Evolutionary conservation across 2,329 filamentous ascomycete genomes (phyloP).

Genomic region (Stachybotrys echinatus): DNA sequence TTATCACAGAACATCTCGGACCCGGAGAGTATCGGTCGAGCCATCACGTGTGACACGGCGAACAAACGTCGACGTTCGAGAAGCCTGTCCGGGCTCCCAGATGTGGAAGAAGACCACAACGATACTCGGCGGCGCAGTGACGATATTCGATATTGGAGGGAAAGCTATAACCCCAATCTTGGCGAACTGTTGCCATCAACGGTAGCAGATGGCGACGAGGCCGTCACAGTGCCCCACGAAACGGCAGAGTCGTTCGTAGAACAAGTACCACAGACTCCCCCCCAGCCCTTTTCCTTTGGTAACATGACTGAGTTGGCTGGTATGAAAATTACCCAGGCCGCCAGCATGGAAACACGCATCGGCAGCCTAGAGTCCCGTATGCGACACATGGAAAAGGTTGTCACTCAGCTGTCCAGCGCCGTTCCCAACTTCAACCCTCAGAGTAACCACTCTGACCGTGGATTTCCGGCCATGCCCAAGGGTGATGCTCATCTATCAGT

Average conservation of each 20-base stretch:
- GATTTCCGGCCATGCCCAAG: conserved; percentile 16
- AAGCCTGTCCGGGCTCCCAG: conserved; percentile 51
- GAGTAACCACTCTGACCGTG: conserved; percentile 16
- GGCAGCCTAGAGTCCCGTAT: conserved; percentile 45
- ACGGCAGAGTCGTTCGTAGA: conserved; percentile 22
- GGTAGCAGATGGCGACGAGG: conserved; percentile 30
- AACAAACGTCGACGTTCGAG: conserved; percentile 50
- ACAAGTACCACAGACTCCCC: conserved; percentile 30
- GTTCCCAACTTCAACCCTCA: conserved; percentile 33
- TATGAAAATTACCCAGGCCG: conserved; percentile 54
- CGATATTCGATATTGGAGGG: conserved; percentile 60
- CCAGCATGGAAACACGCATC: conserved; percentile 48
- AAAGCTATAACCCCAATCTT: conserved; percentile 49
- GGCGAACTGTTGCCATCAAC: conserved; percentile 47
- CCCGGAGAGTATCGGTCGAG: conserved; percentile 54
- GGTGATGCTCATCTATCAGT: conserved; percentile 15
- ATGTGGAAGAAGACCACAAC: conserved; percentile 26
- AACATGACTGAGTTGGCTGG: conserved; percentile 42
- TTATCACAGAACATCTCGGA: conserved; percentile 33
- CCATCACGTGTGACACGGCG: conserved; percentile 51
- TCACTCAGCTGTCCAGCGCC: conserved; percentile 43
- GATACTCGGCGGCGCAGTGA: conserved; percentile 50
- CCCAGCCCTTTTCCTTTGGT: conserved; percentile 51
- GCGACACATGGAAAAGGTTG: conserved; percentile 46
- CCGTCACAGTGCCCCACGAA: conserved; percentile 20